Percentiles rank a stretch among this genome's conserved stretches.
phyloP scores from a whole-genome alignment of 2,329 filamentous ascomycete species.

The Huntiella decipiens region DNA sequence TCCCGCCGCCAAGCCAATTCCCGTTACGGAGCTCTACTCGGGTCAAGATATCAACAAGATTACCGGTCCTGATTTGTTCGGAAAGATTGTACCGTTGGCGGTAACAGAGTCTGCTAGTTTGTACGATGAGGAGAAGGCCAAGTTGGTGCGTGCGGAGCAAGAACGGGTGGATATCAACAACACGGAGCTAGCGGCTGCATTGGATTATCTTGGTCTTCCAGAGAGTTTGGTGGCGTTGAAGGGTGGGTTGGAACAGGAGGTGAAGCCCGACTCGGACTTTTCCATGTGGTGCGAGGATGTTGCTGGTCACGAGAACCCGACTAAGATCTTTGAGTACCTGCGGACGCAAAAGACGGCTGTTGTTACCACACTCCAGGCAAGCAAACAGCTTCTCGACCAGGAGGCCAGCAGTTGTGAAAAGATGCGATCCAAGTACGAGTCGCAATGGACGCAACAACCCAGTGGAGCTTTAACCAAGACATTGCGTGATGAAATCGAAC shows the following conservation, averaged over 20 bases:
- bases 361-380: slow-evolving; percentile 51
- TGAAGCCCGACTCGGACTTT: slow-evolving; percentile 78
- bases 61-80: slow-evolving; percentile 89
- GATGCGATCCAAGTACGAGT: slow-evolving; percentile 94
- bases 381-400: slow-evolving; percentile 79
- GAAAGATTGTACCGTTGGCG: slow-evolving; percentile 87
- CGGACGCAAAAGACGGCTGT: slow-evolving; percentile 62
- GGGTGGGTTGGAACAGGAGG: slow-evolving; percentile 65
- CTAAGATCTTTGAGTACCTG: slow-evolving; percentile 59
- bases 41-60: slow-evolving; percentile 95
- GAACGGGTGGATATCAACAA: slow-evolving; percentile 87
- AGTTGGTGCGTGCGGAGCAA: slow-evolving; percentile 79
- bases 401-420: slow-evolving; percentile 98
- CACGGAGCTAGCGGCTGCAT: slow-evolving; percentile 82
- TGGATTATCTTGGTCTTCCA: slow-evolving; percentile 84
- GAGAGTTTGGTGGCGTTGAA: slow-evolving; percentile 80
- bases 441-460: slow-evolving; percentile 92
- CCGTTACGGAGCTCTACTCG: slow-evolving; percentile 88
- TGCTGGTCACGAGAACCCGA: slow-evolving; percentile 64
- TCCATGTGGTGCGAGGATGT: slow-evolving; percentile 87
- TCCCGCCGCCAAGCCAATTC: slow-evolving; percentile 89
- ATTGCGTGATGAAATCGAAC: slow-evolving; percentile 66
- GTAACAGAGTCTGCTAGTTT: slow-evolving; percentile 93
- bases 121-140: slow-evolving; percentile 97
- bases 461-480: slow-evolving; percentile 80